Evolutionary conservation across 2,329 filamentous ascomycete genomes (phyloP).

Genomic region (Cercospora brassicicola): DNA sequence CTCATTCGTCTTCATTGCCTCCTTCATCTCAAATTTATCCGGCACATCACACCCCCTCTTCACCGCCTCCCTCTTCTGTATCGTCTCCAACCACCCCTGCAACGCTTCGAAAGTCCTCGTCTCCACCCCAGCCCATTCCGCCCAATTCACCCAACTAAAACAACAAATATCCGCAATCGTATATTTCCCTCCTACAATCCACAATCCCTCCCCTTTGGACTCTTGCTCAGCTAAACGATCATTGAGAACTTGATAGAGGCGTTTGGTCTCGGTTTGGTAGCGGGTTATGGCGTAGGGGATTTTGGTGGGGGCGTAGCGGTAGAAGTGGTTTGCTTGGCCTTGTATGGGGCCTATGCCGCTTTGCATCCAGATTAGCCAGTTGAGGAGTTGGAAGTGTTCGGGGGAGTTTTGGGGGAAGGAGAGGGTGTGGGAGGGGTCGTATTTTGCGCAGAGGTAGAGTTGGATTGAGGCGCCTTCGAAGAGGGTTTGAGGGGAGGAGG

Average conservation of each 20-base stretch:
- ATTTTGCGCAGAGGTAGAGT: conserved; percentile 48
- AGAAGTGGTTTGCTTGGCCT: conserved; percentile 52
- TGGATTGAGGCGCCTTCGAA: conserved; percentile 52
- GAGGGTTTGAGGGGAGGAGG: conserved; percentile 31
- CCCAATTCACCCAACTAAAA: conserved; percentile 50
- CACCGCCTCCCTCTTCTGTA: conserved; percentile 38
- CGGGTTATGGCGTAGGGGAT: conserved; percentile 50
- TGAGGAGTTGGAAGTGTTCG: conserved; percentile 48
- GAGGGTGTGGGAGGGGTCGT: conserved; percentile 44
- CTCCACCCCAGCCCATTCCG: conserved; percentile 34
- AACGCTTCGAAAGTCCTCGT: conserved; percentile 34
- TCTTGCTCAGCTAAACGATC: conserved; percentile 39
- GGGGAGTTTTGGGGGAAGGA: conserved; percentile 33
- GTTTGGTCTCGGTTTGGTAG: conserved; percentile 52
- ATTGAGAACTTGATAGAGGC: conserved; percentile 51
- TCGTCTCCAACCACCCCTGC: conserved; percentile 37
- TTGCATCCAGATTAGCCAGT: conserved; percentile 52
- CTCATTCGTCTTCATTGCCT: conserved; percentile 41
- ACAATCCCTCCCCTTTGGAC: conserved; percentile 37
- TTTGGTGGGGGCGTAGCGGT: conserved; percentile 46
- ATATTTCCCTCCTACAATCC: conserved; percentile 50
- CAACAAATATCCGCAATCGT: conserved; percentile 52
- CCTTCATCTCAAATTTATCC: conserved; percentile 43
- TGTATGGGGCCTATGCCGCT: conserved; percentile 22
- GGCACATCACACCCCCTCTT: conserved; percentile 40